Evolutionary conservation across 2,329 filamentous ascomycete genomes (phyloP), one percentile per base, ranked within the genome.

Genomic region (Diaporthe ilicicola): DNA sequence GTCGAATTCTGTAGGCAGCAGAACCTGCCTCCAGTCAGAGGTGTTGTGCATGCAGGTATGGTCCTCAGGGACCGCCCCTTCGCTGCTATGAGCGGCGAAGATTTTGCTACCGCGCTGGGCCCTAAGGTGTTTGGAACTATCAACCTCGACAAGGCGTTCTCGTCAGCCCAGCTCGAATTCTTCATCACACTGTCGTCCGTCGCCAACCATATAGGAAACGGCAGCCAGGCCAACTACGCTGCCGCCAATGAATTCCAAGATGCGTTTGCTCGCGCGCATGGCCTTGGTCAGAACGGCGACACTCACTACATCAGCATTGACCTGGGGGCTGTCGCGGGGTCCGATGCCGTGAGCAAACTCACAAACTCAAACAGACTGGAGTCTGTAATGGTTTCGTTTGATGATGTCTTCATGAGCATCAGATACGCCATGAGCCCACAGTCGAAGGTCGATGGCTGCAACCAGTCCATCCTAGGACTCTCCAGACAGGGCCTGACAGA

Each of bases 31-130:
- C 82, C 82, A 1, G 78, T 86, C 29, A 76, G 77, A 44, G 84
- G 84, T 12, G 78, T 85, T 19, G 77, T 86, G 50, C 83, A 86
- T 55, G 77, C 77, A 4, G 80, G 82, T 3, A 84, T 86, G 82
- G 81, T 85, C 1, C 76, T 82, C 19, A 70, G 65, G 13, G 75
- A 75, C 44, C 51, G 54, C 13, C 62, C 59, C 0, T 59, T 72
- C n/a, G 44, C 69, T 7, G 24, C 51, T 29, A 71, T 73, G 67
- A 50, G 17, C 10, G 32, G 62, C 3, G 62, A 67, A 1, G 70
- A 74, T 6, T 75, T 61, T 17, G 15, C 46, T 1, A 42, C 37
- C 5, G 50, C 72, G 2, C 10, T 73, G 10, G 59, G 50, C 2
- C 72, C 74, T 19, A 76, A 76, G 37, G 71, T 75, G 2, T n/a